Base-by-base conservation (phyloP, 1,284 basidiomycete genomes). In the Abortiporus biennis region DNA sequence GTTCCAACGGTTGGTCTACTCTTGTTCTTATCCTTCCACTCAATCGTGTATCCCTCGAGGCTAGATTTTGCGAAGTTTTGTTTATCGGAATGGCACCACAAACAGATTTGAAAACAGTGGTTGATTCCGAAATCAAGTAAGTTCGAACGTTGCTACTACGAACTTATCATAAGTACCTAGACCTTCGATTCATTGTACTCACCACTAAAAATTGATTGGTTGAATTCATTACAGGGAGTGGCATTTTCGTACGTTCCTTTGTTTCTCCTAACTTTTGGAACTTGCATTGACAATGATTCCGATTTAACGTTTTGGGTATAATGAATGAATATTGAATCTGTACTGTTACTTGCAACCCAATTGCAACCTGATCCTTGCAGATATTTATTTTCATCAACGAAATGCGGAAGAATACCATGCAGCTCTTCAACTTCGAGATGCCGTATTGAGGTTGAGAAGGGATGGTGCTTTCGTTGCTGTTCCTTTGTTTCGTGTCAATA, bases 401-500 rank as follows among this genome's bases (percentile, higher is more conserved):
- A 85, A 85, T 53, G 63, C 68, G 0, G 67, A 68, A 8, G 74
- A 85, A 47, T 76, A 80, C 41, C 68, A 74, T 33, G 78, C 74
- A 17, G 84, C 84, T 0, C 67, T 85, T 2, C 71, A 77, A 33
- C 66, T 87, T 24, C 71, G 82, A 0, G 81, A 87, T 53, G 77
- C 84, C 2, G 76, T 87, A 6, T 65, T 87, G 30, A 69, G 76
- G 9, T 66, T 87, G 36, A 68, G 85, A 34, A 68, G 77, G 15
- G 80, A 85, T 42, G 84, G 83, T 2, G 83, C 84, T 1, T 87
- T 86, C 50, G 74, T 87, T 9, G 84, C 83, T 1, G 84, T 86
- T 1, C 85, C 84, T 8, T 66, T 85, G 16, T 82, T 72, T 55
- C 70, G 80, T 33, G 80, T 87, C 22, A 85, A 87, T 55, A 71